Evolutionary conservation across 768 basidiomycete genomes (phyloP), one percentile per base, ranked within the genome.

Genomic region (Strobilomyces confusus): DNA sequence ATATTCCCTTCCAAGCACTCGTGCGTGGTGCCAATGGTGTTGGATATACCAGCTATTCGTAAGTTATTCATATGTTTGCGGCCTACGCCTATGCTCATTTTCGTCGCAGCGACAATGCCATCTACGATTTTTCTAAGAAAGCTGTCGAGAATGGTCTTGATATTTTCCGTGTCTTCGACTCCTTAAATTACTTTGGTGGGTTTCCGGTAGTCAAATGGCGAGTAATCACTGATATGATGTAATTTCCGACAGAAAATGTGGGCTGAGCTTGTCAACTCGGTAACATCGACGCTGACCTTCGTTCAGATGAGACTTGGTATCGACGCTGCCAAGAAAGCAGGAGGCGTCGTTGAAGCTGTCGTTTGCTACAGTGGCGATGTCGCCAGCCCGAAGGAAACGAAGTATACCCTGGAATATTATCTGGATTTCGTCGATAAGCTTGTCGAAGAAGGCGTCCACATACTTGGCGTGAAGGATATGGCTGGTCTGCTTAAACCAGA

Each of bases 111-210:
- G 95, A 98, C 71, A 99, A 99, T 63, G 95, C 92, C 53, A 98
- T 99, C 72, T 99, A 99, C 73, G 97, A 97, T 72, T 99, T 99
- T 77, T 97, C 92, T 56, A 95, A 95, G 78, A 95, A 95, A 71
- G 97, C 97, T 22, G 95, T 99, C n/a, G 94, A 98, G 74, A 97
- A 98, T 63, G 97, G 97, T 67, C 82, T 98, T 45, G 97, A 99
- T 73, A 99, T 99, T 69, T 99, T 99, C 90, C 84, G 97, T 66
- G 93, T 99, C 49, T 99, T 99, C 63, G 97, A 99, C 72, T 98
- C 97, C 29, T 76, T 99, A 73, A 99, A 99, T 78, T 99, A 98
- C 72, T 87, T 99, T 58, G 95, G 95, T 87, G 72, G 48, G 83
- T 76, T 43, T 11, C 33, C 15, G 30, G 32, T 23, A 23, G 12